Base-by-base conservation (phyloP, 1,284 basidiomycete species). In the Dichomitus squalens region DNA sequence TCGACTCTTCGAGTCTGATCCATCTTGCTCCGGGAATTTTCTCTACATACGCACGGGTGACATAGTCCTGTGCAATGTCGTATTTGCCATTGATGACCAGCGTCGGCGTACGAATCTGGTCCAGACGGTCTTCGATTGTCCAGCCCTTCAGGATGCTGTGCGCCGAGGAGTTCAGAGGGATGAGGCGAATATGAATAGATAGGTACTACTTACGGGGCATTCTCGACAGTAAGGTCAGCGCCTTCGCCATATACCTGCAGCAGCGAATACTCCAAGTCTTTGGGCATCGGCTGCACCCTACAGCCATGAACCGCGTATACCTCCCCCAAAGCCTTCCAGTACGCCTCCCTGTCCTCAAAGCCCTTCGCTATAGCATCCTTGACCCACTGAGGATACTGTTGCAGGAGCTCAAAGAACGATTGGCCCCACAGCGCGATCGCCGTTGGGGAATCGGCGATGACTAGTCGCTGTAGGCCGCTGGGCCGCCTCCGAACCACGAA, bases 141-240 rank as follows among this genome's bases (percentile, higher is more conserved):
- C 70, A 74, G 1, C 70, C 70, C 59, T 76, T 81, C 38, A 85
- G 69, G 27, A 44, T 64, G 70, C 48, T 56, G 76, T 75, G 80
- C n/a, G n/a, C 21, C 78, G 34, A 8, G 11, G 8, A 25, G 31
- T 2, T n/a, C 27, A 33, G 8, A 1, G 31, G 23, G 20, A 38
- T 18, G 35, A 25, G 4, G 43, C 64, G 57, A 36, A 21, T 8
- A 3, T 21, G 25, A n/a, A 36, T 12, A 8, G 11, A 21, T 9
- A 11, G 29, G 16, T n/a, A 25, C 5, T 2, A 34, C 31, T 47
- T 11, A 67, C 67, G 55, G 41, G 1, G 64, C 59, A 12, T 39
- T 44, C 3, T 53, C 52, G 2, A 69, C 68, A 16, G 65, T 69
- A 2, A 49, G 51, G 41, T 70, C 67, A 7, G 59, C 66, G 16